Base-by-base conservation (phyloP, 1,139 yeast species). In the Lizanozyma gosingica region DNA sequence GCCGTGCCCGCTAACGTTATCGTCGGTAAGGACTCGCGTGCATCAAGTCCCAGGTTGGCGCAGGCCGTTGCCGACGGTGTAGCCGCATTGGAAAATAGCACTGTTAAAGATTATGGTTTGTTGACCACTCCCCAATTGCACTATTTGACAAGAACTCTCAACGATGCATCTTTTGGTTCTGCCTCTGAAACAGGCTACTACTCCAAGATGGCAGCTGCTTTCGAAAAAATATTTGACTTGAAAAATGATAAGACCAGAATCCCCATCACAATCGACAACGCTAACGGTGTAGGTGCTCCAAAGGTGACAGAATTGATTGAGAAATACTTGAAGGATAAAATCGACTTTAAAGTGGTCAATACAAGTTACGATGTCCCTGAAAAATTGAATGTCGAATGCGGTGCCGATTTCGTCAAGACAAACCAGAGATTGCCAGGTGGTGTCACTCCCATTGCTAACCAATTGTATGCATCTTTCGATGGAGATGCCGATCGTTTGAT, bases 401-500 rank as follows among this genome's bases (percentile, higher is more conserved):
- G 99, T 41, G 98, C 98, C 14, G 99, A 92, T 61, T 88, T 63
- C 55, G 98, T 92, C 45, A 94, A 92, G 61, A 86, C 97, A 2
- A 78, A 80, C 59, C 97, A 92, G 56, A 71, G 63, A 45, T 69
- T 84, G 39, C 98, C 98, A 4, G 63, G 69, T 9, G 80, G 80
- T 36, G 69, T 84, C 14, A 50, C 49, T 17, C 68, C 72, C 1
- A 56, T 56, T 4, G 53, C 60, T 39, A 60, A 65, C 42, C 62
- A 65, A 47, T 64, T 90, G 39, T 83, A 78, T 52, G 85, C 94
- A 8, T 86, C 95, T 1, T 88, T 87, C 55, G 98, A 92, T 57
- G 99, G 98, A 38, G 99, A 92, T 58, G 98, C 98, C 3, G 99
- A 92, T 59, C 74, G 99, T 53, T 80, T 92, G 43, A 85, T 92